Base-by-base conservation (phyloP, 2,329 filamentous ascomycete species). In the Aspergillus carbonarius region DNA sequence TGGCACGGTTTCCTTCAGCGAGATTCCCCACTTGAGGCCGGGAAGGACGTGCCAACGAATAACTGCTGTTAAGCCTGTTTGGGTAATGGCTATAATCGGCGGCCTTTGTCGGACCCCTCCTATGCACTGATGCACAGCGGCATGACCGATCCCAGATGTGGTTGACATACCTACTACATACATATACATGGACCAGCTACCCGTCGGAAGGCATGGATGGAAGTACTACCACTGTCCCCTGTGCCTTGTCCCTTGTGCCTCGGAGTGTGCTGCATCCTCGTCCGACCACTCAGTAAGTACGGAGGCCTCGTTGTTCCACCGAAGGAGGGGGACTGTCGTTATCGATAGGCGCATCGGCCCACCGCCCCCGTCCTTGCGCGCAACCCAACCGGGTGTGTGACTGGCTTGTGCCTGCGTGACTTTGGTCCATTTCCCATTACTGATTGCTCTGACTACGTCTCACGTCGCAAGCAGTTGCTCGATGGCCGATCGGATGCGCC, bases 381-480 rank as follows among this genome's bases (percentile, higher is more conserved):
- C 34, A 46, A 47, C 32, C 42, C 53, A 12, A 48, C 44, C 49
- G 23, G 39, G 51, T 32, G 50, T 61, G 55, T 65, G 60, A 68
- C 61, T 68, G 63, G 65, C 63, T 60, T 66, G 67, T 69, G 62
- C 68, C 68, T 69, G 68, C 67, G 68, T 69, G 66, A 66, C 64
- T 63, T 48, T 20, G 10, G 44, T 55, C 32, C 50, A 40, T 53
- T 56, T 30, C 46, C 56, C 58, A 34, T 60, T 30, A 17, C 39
- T 25, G 23, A 12, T 13, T 13, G 27, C 17, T 35, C 23, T 23
- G 18, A 37, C n/a, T 53, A 20, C 20, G 23, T 47, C 47, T 49
- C 46, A 55, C 23, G 3, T 23, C 23, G 23, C 23, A 23, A 23
- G 23, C 23, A 23, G 10, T 42, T 48, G 46, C 18, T 27, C 40